phyloP scores from a whole-genome alignment of 441 rosid species.

The Syzygium malaccense region DNA sequence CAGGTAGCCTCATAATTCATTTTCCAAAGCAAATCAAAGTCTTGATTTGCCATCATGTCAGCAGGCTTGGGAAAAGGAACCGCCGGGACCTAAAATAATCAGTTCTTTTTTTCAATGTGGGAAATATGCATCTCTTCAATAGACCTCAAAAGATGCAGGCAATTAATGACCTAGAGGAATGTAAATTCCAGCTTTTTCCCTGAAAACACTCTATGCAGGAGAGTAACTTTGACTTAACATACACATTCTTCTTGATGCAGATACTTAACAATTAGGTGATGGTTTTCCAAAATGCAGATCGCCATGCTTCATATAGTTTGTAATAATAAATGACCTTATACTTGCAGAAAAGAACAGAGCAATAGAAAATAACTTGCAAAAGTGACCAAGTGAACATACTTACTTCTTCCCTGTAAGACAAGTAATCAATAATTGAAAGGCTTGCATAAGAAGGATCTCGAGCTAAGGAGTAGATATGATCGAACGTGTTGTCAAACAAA shows the following conservation, averaged over 20 bases:
- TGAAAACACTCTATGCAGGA: background rate
- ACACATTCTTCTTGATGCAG: background rate
- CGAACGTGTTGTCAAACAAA: background rate
- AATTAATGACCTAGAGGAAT: background rate
- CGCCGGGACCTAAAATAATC: background rate
- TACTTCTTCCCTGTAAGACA: background rate
- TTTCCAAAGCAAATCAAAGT: background rate
- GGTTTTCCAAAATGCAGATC: background rate
- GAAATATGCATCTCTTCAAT: background rate
- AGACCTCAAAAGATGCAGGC: background rate
- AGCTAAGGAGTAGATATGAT: background rate
- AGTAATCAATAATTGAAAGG: background rate
- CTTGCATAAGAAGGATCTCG: background rate
- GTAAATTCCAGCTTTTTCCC: background rate
- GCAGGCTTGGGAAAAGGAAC: background rate
- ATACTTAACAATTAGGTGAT: background rate
- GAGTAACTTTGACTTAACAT: background rate
- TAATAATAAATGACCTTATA: background rate
- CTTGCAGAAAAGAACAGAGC: background rate
- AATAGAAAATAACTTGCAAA: background rate
- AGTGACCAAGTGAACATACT: background rate
- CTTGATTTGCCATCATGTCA: constrained; percentile 5
- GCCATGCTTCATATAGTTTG: background rate
- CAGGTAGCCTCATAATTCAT: constrained; percentile 7
- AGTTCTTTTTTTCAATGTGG: background rate